Conservation (phyloP, 805 yeast species). For the Lipomyces spencermartinsiae region DNA sequence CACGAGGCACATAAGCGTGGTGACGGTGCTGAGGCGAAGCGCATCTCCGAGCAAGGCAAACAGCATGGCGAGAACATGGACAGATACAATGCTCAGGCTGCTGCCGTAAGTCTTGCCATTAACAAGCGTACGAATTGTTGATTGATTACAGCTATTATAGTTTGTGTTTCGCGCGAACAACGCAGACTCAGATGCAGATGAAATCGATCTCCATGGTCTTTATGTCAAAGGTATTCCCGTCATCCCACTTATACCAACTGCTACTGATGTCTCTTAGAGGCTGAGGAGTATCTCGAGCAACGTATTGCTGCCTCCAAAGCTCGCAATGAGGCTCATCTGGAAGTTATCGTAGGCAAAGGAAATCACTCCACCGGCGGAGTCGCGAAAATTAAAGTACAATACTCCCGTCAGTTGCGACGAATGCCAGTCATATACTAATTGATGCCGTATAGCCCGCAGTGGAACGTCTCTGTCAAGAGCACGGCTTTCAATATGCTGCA, state of each 20-base stretch:
- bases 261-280: conserved; percentile 55
- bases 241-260: neutral
- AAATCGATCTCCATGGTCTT: conserved; percentile 92
- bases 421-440: neutral
- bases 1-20: conserved; percentile 80
- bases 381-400: conserved; percentile 67
- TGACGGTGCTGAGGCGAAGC: conserved; percentile 73
- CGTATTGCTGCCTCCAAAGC: conserved; percentile 70
- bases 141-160: conserved; percentile 22
- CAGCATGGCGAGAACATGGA: conserved; percentile 67
- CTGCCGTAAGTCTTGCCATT: conserved; percentile 47
- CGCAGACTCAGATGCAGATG: conserved; percentile 81
- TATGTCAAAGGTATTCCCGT: conserved; percentile 60
- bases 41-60: conserved; percentile 72
- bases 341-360: conserved; percentile 94
- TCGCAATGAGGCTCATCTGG: conserved; percentile 64
- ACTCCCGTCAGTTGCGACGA: neutral
- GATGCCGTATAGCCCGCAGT: conserved; percentile 67
- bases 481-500: conserved; percentile 63
- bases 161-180: conserved; percentile 88
- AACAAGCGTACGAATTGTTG: neutral
- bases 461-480: conserved; percentile 73
- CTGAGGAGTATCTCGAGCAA: conserved; percentile 73
- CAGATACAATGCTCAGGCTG: conserved; percentile 76
- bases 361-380: conserved; percentile 79